Evolutionary conservation across 2,329 filamentous ascomycete genomes (phyloP), one percentile per base, ranked within the genome.

Genomic region (Xylariaceae sp.): DNA sequence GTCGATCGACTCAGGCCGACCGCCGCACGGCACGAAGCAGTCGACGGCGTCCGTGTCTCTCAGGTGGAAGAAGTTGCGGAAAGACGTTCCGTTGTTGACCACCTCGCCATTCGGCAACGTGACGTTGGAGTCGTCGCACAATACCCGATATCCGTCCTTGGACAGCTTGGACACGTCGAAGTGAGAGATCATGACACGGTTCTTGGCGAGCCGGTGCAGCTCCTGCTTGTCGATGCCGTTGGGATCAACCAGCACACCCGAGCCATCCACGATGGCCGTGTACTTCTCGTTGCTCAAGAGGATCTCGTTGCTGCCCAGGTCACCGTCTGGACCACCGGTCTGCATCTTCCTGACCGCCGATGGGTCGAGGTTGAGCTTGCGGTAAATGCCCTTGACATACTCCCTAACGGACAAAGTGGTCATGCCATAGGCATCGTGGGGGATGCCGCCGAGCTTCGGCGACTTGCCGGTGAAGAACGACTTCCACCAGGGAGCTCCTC

Each of bases 401-500:
- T 98, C 88, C 31, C 92, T 88, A 34, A 98, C 90, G 5, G 89
- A 96, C 41, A 97, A 68, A 0, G 92, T 97, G 1, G 92, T 98
- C 92, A 98, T 98, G 55, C 92, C 92, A 59, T 98, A 98, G 28
- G 73, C 68, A 62, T 98, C 92, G 65, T 98, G 92, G 26, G 92
- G 92, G 52, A 98, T 98, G 59, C 92, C 92, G 48, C 92, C 92
- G 11, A 98, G 76, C 65, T 85, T 92, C 37, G 88, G 92, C 53
- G 88, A 95, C 75, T 98, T 98, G 58, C 92, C 92, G 2, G 92
- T 98, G 74, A 98, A 98, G 78, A 98, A 98, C 0, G 92, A 98
- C 74, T 98, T 98, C 92, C 92, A 98, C 88, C 90, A 98, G 18
- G 88, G 88, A 4, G 92, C 92, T 31, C 88, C 88, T 53, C 92